Evolutionary conservation across 805 yeast genomes (phyloP), one percentile per base, ranked within the genome.

Genomic region (Kazachstania viticola): DNA sequence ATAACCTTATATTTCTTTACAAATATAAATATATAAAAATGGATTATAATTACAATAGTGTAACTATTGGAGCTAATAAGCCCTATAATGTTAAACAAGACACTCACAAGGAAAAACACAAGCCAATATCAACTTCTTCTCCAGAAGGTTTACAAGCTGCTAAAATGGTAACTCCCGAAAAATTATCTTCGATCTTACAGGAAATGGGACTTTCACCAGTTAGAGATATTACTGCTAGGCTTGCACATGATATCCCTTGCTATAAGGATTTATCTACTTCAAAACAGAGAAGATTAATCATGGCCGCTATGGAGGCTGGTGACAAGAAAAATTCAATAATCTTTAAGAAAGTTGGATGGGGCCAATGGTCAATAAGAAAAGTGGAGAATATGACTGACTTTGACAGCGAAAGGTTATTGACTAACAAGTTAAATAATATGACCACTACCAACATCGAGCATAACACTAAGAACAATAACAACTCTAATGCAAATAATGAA

Each of bases 301-400:
- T 87, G 75, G 75, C 85, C 6, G 85, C 88, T 24, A 69, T 87
- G 57, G 94, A 83, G 45, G 69, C 70, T 41, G 79, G 81, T 9
- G 77, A 73, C 32, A 65, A 69, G 36, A 54, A 52, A 5, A 49
- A 58, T 25, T 50, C 56, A 4, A 75, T 79, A 23, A 70, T 78
- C n/a, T 87, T 87, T 59, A 93, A 84, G 49, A 87, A 87, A 60
- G 82, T 87, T 17, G 95, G 96, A 13, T 87, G 96, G 96, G 96
- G 96, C 37, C 93, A 85, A 54, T 87, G 96, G 96, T 37, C 46
- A 17, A 91, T 85, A 2, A 67, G 75, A 44, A 58, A 62, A 28
- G 71, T 57, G 11, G 48, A 21, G 7, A 17, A 21, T n/a, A 16
- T 12, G 4, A 28, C 15, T 7, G 15, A 29, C 9, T 38, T 64